Conservation (phyloP, 371 early-diverging fungal species). For the Mucor circinelloides region DNA sequence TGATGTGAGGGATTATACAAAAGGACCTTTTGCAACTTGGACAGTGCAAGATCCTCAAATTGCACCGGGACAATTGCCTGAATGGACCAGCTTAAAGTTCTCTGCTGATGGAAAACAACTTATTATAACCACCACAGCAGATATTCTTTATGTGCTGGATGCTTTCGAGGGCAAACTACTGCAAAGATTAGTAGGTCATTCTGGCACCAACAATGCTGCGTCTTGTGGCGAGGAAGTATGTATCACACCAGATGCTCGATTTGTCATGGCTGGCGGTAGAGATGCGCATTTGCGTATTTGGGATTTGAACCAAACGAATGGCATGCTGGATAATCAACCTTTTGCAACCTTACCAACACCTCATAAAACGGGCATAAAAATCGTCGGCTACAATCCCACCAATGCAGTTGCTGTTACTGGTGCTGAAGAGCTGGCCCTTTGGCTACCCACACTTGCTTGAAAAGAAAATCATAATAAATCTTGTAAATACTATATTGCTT, state of each 20-base stretch:
- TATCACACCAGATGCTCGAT: slow-evolving; percentile 81
- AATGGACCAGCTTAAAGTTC: slow-evolving; percentile 73
- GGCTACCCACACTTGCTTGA: slow-evolving; percentile 26
- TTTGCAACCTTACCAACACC: slow-evolving; percentile 33
- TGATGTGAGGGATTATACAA: slow-evolving; percentile 68
- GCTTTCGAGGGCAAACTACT: slow-evolving; percentile 59
- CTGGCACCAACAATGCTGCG: slow-evolving; percentile 26
- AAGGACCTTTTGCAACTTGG: slow-evolving; percentile 32
- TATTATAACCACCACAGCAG: slow-evolving; percentile 69
- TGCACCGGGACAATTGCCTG: slow-evolving; percentile 27
- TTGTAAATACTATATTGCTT: background rate
- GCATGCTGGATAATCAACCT: slow-evolving; percentile 14
- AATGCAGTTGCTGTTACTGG: slow-evolving; percentile 72
- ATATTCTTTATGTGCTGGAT: slow-evolving; percentile 73
- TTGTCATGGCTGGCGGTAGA: slow-evolving; percentile 70
- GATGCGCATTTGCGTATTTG: slow-evolving; percentile 70
- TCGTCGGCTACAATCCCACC: slow-evolving; percentile 72
- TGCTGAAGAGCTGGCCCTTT: slow-evolving; percentile 27
- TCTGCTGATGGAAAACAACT: slow-evolving; percentile 76
- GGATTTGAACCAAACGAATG: slow-evolving; percentile 49
- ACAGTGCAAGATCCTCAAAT: slow-evolving; percentile 41
- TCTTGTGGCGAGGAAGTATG: slow-evolving; percentile 57
- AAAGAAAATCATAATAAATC: background rate
- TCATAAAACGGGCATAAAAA: slow-evolving; percentile 47
- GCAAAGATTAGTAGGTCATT: slow-evolving; percentile 58